phyloP scores from a whole-genome alignment of 2,329 filamentous ascomycete genomes.

The Macrophomina phaseolina region DNA sequence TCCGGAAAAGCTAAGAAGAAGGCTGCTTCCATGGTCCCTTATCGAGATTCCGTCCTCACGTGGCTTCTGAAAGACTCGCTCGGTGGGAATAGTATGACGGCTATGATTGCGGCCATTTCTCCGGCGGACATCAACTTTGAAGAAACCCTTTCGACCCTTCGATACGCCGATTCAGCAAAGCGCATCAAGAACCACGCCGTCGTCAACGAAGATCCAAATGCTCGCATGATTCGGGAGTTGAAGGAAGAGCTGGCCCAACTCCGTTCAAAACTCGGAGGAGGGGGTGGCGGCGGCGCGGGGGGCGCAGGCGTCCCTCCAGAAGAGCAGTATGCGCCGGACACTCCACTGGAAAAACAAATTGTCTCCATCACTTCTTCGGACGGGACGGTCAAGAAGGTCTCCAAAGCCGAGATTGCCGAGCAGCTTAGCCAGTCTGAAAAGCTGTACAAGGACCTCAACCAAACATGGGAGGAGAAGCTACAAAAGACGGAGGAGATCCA shows the following conservation, averaged over 20 bases:
- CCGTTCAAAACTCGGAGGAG: slow-evolving; percentile 75
- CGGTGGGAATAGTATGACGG: slow-evolving; percentile 98
- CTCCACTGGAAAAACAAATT: slow-evolving; percentile 92
- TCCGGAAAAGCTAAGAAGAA: slow-evolving; percentile 81
- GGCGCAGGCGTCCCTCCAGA: slow-evolving; percentile 64
- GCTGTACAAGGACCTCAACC: slow-evolving; percentile 91
- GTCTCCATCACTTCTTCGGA: slow-evolving; percentile 90
- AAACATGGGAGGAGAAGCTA: slow-evolving; percentile 98
- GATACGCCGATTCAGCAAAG: slow-evolving; percentile 97
- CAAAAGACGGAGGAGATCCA: slow-evolving; percentile 95
- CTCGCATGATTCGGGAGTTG: slow-evolving; percentile 96
- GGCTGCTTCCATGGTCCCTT: slow-evolving; percentile 82
- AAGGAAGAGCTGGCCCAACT: slow-evolving; percentile 92
- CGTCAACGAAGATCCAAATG: slow-evolving; percentile 98
- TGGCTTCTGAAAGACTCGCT: slow-evolving; percentile 97
- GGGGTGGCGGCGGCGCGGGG: slow-evolving; percentile 45
- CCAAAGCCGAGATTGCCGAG: slow-evolving; percentile 96
- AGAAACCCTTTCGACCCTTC: slow-evolving; percentile 91
- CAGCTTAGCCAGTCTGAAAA: slow-evolving; percentile 97
- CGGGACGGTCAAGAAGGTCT: slow-evolving; percentile 90
- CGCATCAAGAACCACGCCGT: slow-evolving; percentile 99
- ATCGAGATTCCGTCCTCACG: slow-evolving; percentile 94
- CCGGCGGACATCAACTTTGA: slow-evolving; percentile 99
- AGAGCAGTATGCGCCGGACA: slow-evolving; percentile 89
- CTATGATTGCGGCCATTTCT: slow-evolving; percentile 99